Conservation (phyloP, 2,329 filamentous ascomycete genomes). For the Colletotrichum sp. region DNA sequence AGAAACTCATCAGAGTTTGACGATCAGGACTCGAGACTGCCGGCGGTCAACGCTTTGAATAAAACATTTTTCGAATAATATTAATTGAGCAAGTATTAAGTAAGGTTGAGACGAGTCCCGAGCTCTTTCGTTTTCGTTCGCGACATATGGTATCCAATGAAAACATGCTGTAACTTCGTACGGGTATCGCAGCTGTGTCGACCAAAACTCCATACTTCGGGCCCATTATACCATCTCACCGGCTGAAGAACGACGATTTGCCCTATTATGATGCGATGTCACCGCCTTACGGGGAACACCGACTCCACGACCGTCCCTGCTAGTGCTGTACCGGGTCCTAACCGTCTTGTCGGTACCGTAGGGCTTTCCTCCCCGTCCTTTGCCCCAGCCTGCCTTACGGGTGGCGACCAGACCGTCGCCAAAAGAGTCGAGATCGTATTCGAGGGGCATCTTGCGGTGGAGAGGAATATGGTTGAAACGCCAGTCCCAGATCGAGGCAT, state of each 20-base stretch:
- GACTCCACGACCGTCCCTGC: neutral
- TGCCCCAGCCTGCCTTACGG: slow-evolving; percentile 64
- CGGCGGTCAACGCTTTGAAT: neutral
- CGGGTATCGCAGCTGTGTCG: neutral
- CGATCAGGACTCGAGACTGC: neutral
- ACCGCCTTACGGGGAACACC: slow-evolving; percentile 7
- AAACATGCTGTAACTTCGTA: neutral
- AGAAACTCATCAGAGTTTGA: neutral
- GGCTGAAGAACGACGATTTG: neutral
- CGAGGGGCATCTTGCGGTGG: slow-evolving; percentile 61
- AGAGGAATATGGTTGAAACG: slow-evolving; percentile 70
- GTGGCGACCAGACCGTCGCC: slow-evolving; percentile 62
- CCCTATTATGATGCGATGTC: neutral
- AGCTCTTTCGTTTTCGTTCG: neutral
- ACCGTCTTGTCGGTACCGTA: neutral
- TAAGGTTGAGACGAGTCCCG: neutral
- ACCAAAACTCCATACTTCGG: neutral
- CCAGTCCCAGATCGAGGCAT: slow-evolving; percentile 72
- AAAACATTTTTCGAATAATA: neutral
- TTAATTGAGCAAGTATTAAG: neutral
- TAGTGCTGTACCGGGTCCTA: neutral
- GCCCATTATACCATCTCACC: neutral
- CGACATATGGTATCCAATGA: neutral
- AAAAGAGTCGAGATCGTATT: slow-evolving; percentile 47
- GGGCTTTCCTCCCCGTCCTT: neutral